These are phyloP conservation scores for Diaporthe nobilis DNA, from an alignment of 2,329 filamentous ascomycete species.

Conservation along the genomic window DNA sequence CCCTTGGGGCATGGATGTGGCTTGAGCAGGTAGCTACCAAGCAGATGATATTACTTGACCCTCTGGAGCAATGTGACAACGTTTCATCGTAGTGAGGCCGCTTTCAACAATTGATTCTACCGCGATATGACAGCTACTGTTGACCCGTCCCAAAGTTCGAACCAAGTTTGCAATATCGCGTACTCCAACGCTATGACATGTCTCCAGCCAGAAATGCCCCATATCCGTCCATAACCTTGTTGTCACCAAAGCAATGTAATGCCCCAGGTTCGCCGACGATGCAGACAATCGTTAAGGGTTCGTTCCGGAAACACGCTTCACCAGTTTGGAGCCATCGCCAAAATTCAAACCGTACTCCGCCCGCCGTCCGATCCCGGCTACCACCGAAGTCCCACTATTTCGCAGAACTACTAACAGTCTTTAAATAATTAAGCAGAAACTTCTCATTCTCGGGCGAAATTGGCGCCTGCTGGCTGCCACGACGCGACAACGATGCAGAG, in stretches of 20 bases:
- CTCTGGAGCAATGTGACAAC: not conserved
- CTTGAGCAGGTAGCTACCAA: not conserved
- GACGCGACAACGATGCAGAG: conserved; percentile 19
- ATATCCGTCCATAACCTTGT: conserved; percentile 1
- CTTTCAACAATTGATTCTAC: conserved; percentile 20
- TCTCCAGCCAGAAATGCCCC: conserved; percentile 20
- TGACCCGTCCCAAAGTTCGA: not conserved
- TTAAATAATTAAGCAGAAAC: conserved; percentile 42
- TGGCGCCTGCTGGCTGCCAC: conserved; percentile 37
- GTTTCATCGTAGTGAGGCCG: not conserved
- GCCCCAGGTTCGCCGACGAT: not conserved
- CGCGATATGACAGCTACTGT: not conserved
- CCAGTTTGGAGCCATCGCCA: not conserved
- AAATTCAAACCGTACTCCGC: not conserved
- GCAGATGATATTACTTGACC: no score
- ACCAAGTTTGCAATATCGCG: conserved; percentile 19
- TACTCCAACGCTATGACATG: conserved; percentile 37
- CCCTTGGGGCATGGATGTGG: not conserved
- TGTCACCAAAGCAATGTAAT: conserved; percentile 7
- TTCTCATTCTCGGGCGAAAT: conserved; percentile 42
- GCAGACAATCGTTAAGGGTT: not conserved
- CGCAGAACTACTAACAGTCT: conserved; percentile 38
- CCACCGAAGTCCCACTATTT: conserved; percentile 1
- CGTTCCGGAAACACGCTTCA: not conserved
- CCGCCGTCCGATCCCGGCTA: not conserved